These are phyloP conservation scores for Akanthomyces muscarius DNA, from an alignment of 2,329 filamentous ascomycete genomes.

Conservation along the genomic window DNA sequence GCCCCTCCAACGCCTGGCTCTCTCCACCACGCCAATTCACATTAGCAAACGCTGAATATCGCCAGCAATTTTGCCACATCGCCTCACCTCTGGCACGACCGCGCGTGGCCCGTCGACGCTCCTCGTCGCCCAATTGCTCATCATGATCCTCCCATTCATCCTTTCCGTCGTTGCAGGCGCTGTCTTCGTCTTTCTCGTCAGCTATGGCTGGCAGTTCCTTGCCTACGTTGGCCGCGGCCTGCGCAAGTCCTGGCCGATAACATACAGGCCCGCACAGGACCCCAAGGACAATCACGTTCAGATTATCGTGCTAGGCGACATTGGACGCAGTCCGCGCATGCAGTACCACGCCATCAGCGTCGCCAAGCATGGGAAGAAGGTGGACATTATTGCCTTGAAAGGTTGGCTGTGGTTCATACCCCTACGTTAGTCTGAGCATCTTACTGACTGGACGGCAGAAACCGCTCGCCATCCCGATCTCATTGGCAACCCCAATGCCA, in stretches of 20 bases:
- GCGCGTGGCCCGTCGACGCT: neutral
- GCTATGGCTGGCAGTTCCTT: conserved; percentile 22
- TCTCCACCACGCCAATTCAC: conserved; percentile 3
- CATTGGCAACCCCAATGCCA: conserved; percentile 62
- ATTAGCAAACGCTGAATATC: neutral
- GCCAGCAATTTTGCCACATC: neutral
- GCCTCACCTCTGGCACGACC: neutral
- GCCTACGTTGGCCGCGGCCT: conserved; percentile 25
- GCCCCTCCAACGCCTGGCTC: neutral
- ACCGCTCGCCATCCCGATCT: conserved; percentile 79
- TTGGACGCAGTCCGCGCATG: conserved; percentile 95
- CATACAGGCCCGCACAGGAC: conserved; percentile 32
- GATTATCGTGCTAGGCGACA: conserved; percentile 88
- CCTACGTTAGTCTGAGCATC: neutral
- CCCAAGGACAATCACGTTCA: conserved; percentile 54
- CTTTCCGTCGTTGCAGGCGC: conserved; percentile 33
- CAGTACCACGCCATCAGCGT: conserved; percentile 96
- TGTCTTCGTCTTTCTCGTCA: conserved; percentile 31
- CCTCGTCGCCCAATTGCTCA: neutral
- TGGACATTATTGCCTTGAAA: conserved; percentile 84
- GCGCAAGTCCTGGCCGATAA: conserved; percentile 30
- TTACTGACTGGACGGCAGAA: conserved; percentile 44
- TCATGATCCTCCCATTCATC: conserved; percentile 27
- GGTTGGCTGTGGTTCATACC: conserved; percentile 45
- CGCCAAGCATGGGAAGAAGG: conserved; percentile 72